A percentile compares a stretch with the other conserved stretches of the same genome.
Evolutionary conservation across 2,329 filamentous ascomycete genomes (phyloP).

Genomic region (Capronia epimyces): DNA sequence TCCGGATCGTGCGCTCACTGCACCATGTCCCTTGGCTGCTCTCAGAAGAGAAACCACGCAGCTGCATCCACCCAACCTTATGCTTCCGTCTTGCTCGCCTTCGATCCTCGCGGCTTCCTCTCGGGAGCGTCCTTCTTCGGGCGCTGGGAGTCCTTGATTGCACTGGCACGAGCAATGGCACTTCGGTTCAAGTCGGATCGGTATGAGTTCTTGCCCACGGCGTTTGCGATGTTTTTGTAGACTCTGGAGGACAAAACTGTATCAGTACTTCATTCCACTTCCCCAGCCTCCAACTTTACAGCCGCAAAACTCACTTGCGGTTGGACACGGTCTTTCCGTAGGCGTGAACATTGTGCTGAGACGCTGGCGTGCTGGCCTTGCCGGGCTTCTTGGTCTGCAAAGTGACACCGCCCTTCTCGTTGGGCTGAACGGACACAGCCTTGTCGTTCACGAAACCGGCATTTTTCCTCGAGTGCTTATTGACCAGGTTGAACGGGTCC

Average conservation of each 20-base stretch:
- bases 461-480: conserved; percentile 89
- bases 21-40: background rate
- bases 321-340: conserved; percentile 67
- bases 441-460: conserved; percentile 91
- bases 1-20: background rate
- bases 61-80: conserved; percentile 5
- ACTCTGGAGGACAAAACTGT: conserved; percentile 51
- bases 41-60: background rate
- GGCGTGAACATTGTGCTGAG: conserved; percentile 58
- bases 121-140: conserved; percentile 69
- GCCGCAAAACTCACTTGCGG: conserved; percentile 64
- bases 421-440: conserved; percentile 72
- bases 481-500: conserved; percentile 88
- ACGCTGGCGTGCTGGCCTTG: conserved; percentile 66
- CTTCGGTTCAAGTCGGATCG: conserved; percentile 68
- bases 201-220: conserved; percentile 79
- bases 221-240: conserved; percentile 82
- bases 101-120: conserved; percentile 70
- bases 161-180: conserved; percentile 81
- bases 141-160: conserved; percentile 73
- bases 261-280: conserved; percentile 25
- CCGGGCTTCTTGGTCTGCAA: conserved; percentile 76
- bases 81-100: conserved; percentile 63
- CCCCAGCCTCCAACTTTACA: background rate
- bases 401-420: conserved; percentile 72